These are phyloP conservation scores for Lachnellula willkommii DNA, from an alignment of 2,329 filamentous ascomycete species.

Conservation along the genomic window DNA sequence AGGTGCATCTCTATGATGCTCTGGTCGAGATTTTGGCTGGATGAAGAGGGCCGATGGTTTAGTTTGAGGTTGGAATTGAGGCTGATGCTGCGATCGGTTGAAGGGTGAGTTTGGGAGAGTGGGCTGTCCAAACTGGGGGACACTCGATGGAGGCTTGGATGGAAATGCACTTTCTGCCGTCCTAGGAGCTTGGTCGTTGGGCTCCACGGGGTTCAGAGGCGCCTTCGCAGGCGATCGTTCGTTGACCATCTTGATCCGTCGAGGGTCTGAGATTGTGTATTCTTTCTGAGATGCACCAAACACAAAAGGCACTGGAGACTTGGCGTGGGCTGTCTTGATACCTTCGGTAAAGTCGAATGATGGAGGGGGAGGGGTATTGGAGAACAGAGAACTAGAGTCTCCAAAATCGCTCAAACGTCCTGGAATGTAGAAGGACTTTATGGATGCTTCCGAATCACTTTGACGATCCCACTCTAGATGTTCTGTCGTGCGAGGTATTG, in stretches of 20 bases:
- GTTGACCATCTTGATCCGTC: constrained; percentile 29
- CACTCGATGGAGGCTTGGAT: constrained; percentile 11
- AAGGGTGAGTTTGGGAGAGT: constrained; percentile 29
- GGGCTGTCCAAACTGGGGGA: constrained; percentile 30
- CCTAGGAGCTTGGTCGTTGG: constrained; percentile 21
- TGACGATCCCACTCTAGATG: background rate
- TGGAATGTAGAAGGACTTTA: background rate
- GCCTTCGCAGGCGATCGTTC: constrained; percentile 31
- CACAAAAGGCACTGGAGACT: constrained; percentile 19
- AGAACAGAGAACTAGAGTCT: constrained; percentile 31
- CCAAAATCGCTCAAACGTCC: constrained; percentile 25
- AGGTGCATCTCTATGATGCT: constrained; percentile 27
- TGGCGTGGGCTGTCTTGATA: background rate
- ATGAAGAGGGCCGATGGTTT: constrained; percentile 28
- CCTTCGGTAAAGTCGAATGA: constrained; percentile 7
- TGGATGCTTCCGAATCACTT: background rate
- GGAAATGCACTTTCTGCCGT: constrained; percentile 7
- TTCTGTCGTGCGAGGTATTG: background rate
- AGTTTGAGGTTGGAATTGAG: constrained; percentile 10
- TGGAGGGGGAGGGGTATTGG: constrained; percentile 14
- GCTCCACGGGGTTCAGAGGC: constrained; percentile 17
- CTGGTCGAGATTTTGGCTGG: constrained; percentile 29
- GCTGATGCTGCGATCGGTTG: constrained; percentile 14
- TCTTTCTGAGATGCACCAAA: constrained; percentile 16
- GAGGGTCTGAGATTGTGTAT: background rate